These are phyloP conservation scores for Gracilaria vermiculophylla DNA, from an alignment of 23 red algal species.

Conservation along the genomic window DNA sequence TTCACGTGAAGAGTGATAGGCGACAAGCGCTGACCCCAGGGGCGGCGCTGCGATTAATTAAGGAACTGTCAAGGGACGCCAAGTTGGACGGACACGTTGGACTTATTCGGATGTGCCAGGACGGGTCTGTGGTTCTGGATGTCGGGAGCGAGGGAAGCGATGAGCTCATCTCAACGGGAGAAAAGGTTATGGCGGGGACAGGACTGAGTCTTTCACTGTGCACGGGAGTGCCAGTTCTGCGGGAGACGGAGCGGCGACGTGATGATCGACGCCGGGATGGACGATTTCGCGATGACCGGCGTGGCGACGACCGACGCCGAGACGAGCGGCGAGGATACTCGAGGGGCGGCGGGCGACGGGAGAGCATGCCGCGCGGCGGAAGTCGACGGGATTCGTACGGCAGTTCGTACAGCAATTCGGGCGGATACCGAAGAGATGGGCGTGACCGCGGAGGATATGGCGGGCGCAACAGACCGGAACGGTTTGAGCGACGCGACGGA, in stretches of 20 bases:
- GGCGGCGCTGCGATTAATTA: constrained; percentile 65
- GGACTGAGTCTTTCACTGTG: constrained; percentile 26
- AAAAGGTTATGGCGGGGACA: constrained; percentile 8
- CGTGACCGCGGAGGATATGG: constrained; percentile 29
- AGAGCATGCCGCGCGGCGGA: not conserved
- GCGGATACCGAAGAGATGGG: constrained; percentile 24
- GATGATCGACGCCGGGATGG: constrained; percentile 19
- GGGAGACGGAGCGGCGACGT: constrained; percentile 2
- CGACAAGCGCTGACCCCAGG: constrained; percentile 22
- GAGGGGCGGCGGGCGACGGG: not conserved
- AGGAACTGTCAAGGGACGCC: constrained; percentile 39
- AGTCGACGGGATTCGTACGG: constrained; percentile 18
- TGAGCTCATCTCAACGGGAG: constrained; percentile 29
- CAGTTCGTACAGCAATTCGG: too few species aligned
- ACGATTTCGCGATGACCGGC: constrained; percentile 7
- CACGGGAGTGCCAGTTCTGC: constrained; percentile 42
- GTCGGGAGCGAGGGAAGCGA: constrained; percentile 54
- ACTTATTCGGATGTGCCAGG: constrained; percentile 81
- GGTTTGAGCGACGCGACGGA: constrained; percentile 4
- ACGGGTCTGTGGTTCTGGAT: constrained; percentile 81
- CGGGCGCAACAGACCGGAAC: not conserved
- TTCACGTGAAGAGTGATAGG: constrained; percentile 41
- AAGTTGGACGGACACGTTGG: constrained; percentile 50
- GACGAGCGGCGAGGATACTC: constrained; percentile 25
- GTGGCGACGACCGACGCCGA: constrained; percentile 1